These are phyloP conservation scores for Zea luxurians DNA, from an alignment of 176 grass and related monocot species.

Conservation along the genomic window DNA sequence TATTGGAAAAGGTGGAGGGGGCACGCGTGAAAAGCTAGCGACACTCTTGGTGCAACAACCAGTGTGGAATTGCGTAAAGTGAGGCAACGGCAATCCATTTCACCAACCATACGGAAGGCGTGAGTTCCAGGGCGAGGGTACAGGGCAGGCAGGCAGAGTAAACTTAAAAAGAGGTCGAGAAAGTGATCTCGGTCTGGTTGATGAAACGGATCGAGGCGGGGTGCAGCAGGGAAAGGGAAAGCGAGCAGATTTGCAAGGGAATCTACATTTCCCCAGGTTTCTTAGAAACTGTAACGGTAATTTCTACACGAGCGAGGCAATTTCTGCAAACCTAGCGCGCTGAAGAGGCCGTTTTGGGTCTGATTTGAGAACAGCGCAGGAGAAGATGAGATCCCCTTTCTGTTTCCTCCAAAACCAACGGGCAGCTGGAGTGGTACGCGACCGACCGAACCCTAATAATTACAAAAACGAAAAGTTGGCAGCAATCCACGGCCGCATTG, in stretches of 20 bases:
- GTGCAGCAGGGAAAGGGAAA: neutral
- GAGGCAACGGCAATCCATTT: slow-evolving; percentile 24
- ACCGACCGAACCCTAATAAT: slow-evolving; percentile 27
- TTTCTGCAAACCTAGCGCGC: neutral
- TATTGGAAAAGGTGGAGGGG: slow-evolving; percentile 25
- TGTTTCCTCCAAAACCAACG: neutral
- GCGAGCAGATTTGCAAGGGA: neutral
- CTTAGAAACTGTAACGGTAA: neutral
- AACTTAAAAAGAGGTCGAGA: slow-evolving; percentile 42
- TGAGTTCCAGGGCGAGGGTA: slow-evolving; percentile 19
- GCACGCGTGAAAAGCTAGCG: slow-evolving; percentile 47
- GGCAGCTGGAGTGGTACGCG: neutral
- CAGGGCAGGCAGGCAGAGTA: neutral
- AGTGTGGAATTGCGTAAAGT: slow-evolving; percentile 48
- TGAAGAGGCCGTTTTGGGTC: neutral
- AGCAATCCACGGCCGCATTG: slow-evolving; percentile 29
- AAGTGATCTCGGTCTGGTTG: slow-evolving; percentile 42
- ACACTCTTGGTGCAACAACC: slow-evolving; percentile 35
- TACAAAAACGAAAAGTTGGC: neutral
- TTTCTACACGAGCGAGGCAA: neutral
- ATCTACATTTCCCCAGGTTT: neutral
- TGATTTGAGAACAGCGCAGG: neutral
- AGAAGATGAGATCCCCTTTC: slow-evolving; percentile 49
- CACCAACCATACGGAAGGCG: slow-evolving; percentile 51
- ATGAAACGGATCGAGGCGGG: slow-evolving; percentile 36